Evolutionary conservation across 352 stramenopile genomes (phyloP), one percentile per base, ranked within the genome.

Genomic region (Pythium aquatile): DNA sequence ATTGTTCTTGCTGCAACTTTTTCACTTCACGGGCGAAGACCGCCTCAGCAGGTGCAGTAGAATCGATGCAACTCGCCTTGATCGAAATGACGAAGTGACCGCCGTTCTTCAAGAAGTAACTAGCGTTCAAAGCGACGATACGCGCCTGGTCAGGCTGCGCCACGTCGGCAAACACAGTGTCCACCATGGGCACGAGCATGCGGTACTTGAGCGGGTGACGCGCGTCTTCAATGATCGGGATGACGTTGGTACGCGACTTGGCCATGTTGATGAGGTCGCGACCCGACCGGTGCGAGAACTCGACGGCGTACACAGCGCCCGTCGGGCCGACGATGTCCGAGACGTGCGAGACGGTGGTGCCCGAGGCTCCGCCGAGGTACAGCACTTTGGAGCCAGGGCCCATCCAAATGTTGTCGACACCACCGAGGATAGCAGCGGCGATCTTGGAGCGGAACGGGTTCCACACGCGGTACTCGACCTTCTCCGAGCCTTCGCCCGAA

Each of bases 381-480:
- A 99, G 85, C 56, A 99, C 97, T 76, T 99, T 99, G 69, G 88
- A 88, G 42, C 97, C 97, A 47, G 97, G 97, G 52, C 82, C 83
- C 72, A 99, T 99, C 89, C 83, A 99, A 65, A 99, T 99, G 79
- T 99, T 98, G 78, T 98, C 91, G 28, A 99, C 90, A 81, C 97
- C 97, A 66, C 97, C 97, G n/a, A 99, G 83, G 70, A 99, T 98
- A 32, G 97, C 97, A 44, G 97, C 97, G 35, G 97, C 97, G 39
- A 99, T 85, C 90, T 99, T 99, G 52, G 96, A 99, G 68, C 97
- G 90, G 90, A 99, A 99, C 58, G 97, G 97, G 85, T 99, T 99
- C 97, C 97, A 99, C 59, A 99, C 97, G 63, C 97, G 93, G 82
- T 99, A 99, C 79, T 99, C 97, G 28, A 99, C 90, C 88, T 99